A percentile compares a stretch with the other conserved stretches of the same genome.
phyloP scores from a whole-genome alignment of 768 basidiomycete species.

The Baorangia bicolor region DNA sequence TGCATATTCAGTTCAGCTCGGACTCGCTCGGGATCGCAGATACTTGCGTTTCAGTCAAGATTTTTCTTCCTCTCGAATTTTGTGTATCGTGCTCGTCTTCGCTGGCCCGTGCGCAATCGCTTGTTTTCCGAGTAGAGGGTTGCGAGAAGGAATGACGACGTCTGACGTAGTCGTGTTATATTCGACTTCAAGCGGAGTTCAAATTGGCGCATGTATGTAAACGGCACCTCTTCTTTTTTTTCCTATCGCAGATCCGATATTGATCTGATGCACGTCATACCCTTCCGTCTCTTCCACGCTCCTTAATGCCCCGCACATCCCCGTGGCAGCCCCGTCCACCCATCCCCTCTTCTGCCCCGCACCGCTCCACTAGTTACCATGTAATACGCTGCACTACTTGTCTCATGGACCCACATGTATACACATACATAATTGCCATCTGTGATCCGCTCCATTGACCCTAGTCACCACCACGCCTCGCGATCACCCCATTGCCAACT shows the following conservation, averaged over 20 bases:
- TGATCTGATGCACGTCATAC: constrained; percentile 37
- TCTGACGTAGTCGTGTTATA: constrained; percentile 45
- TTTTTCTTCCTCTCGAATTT: background rate
- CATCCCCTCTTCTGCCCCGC: background rate
- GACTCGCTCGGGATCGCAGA: constrained; percentile 18
- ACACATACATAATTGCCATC: background rate
- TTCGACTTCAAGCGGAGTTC: constrained; percentile 45
- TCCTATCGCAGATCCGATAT: constrained; percentile 36
- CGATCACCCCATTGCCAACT: constrained; percentile 2
- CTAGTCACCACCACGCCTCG: constrained; percentile 2
- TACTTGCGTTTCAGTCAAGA: constrained; percentile 24
- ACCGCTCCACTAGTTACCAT: background rate
- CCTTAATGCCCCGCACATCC: constrained; percentile 19
- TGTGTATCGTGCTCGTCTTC: constrained; percentile 14
- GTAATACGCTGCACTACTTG: too few relatives aligned
- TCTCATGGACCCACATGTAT: background rate
- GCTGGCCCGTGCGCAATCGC: constrained; percentile 33
- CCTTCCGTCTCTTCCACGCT: constrained; percentile 10
- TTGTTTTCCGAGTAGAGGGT: constrained; percentile 30
- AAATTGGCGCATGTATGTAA: constrained; percentile 15
- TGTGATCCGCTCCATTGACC: background rate
- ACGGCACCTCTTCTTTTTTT: constrained; percentile 7
- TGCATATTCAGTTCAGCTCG: constrained; percentile 19
- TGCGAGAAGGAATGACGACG: constrained; percentile 39
- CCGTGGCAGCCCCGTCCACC: background rate